Percentiles rank a stretch among this genome's conserved stretches.
phyloP scores from a whole-genome alignment of 768 basidiomycete genomes.

The Collybia mongolica region DNA sequence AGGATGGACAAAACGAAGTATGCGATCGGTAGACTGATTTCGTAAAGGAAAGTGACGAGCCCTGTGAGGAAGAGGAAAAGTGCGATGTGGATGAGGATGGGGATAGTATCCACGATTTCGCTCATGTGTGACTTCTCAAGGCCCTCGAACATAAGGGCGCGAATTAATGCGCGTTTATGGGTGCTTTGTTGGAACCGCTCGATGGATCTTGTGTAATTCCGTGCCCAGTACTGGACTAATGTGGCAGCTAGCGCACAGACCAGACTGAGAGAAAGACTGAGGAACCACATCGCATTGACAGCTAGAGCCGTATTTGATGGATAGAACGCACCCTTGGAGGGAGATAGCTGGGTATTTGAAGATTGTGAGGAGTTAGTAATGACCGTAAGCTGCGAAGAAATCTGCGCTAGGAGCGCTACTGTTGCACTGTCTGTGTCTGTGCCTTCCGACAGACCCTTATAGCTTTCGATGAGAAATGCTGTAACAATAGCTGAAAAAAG shows the following conservation, averaged over 20 bases:
- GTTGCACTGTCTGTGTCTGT: constrained; percentile 3
- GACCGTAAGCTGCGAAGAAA: background rate
- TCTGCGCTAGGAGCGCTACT: constrained; percentile 4
- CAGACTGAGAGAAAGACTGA: constrained; percentile 22
- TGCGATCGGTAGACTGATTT: background rate
- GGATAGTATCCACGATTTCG: background rate
- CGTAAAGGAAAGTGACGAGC: background rate
- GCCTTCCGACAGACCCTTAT: constrained; percentile 15
- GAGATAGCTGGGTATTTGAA: background rate
- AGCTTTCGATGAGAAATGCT: constrained; percentile 22
- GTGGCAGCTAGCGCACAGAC: constrained; percentile 26
- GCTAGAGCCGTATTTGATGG: constrained; percentile 14
- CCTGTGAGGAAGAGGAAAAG: constrained; percentile 4
- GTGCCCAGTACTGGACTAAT: constrained; percentile 17
- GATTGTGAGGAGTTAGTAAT: background rate
- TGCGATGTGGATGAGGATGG: background rate
- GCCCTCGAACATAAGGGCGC: background rate
- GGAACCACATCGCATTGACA: constrained; percentile 23
- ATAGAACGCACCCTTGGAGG: constrained; percentile 1
- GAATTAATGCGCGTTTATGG: background rate
- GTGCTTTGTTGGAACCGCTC: background rate
- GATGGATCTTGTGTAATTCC: constrained; percentile 6
- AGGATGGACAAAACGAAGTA: background rate
- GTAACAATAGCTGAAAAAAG: constrained; percentile 23
- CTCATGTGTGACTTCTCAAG: background rate